These are phyloP conservation scores for Colletotrichum sp. DNA, from an alignment of 2,329 filamentous ascomycete species.

Conservation along the genomic window DNA sequence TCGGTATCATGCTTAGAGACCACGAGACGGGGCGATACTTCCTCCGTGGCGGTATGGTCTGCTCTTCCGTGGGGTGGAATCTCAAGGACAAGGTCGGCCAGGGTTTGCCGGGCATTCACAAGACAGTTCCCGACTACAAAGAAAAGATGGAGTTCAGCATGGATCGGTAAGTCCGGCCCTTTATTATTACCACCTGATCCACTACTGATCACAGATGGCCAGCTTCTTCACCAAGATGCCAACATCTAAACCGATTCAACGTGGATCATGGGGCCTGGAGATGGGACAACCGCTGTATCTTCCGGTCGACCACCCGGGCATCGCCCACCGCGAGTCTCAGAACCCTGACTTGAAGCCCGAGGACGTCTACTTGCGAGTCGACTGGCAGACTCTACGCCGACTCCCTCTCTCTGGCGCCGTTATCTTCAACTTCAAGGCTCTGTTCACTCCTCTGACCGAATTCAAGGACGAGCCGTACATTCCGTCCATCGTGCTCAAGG, in stretches of 20 bases:
- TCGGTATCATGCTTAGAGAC: conserved; percentile 76
- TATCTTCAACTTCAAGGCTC: conserved; percentile 87
- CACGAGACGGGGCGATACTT: conserved; percentile 73
- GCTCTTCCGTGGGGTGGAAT: conserved; percentile 82
- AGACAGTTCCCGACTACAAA: conserved; percentile 79
- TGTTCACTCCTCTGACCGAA: conserved; percentile 76
- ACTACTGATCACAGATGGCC: not conserved
- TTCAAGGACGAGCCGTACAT: conserved; percentile 76
- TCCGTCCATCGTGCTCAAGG: conserved; percentile 69
- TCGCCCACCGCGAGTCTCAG: conserved; percentile 62
- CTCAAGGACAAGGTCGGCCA: conserved; percentile 75
- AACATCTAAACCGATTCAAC: conserved; percentile 76
- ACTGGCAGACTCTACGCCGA: conserved; percentile 86
- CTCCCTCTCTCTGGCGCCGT: conserved; percentile 77
- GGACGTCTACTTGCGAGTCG: conserved; percentile 74
- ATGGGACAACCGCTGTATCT: conserved; percentile 77
- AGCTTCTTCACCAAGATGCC: conserved; percentile 85
- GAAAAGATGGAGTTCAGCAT: conserved; percentile 89
- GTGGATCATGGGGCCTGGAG: conserved; percentile 85
- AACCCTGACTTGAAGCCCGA: conserved; percentile 57
- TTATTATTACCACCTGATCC: too few species aligned
- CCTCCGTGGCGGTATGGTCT: conserved; percentile 78
- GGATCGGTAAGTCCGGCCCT: conserved; percentile 64
- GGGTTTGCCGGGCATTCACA: conserved; percentile 73
- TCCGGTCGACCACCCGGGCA: conserved; percentile 70